A percentile compares a stretch with the other conserved stretches of the same genome.
Conservation (phyloP, 176 grass and related monocot species). For the Zoysia japonica region DNA sequence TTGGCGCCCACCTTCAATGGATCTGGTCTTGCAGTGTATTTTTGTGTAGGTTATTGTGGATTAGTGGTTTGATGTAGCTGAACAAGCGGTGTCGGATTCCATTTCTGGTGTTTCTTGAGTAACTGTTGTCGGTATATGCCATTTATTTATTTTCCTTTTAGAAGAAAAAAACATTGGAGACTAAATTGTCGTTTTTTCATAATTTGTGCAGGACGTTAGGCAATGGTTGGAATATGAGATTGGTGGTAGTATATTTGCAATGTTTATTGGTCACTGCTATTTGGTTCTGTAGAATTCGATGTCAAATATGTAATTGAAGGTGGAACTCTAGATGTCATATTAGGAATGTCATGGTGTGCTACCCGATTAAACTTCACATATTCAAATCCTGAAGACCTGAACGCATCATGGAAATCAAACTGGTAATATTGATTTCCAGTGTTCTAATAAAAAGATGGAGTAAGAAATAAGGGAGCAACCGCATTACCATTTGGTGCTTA, state of each 20-base stretch:
- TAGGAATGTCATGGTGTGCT: not conserved
- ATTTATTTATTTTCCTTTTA: not conserved
- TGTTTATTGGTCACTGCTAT: not conserved
- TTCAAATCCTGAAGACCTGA: not conserved
- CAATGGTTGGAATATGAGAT: not conserved
- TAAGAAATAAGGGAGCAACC: not conserved
- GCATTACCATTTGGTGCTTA: not conserved
- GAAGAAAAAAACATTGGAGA: not conserved
- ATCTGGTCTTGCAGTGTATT: not conserved
- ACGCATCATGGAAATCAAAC: constrained; percentile 2
- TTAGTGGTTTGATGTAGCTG: not conserved
- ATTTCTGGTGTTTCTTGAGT: not conserved
- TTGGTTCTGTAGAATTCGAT: not conserved
- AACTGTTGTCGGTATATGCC: not conserved
- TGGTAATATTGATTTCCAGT: constrained; percentile 9
- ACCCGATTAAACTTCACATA: not conserved
- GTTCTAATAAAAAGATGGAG: not conserved
- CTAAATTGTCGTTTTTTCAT: not conserved
- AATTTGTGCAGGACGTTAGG: not conserved
- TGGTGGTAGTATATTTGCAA: not conserved
- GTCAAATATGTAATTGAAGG: not conserved
- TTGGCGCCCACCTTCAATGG: constrained; percentile 2
- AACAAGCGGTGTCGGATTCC: constrained; percentile 5
- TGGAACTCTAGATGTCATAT: not conserved
- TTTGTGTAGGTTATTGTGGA: not conserved